Conservation (phyloP, 441 rosid species). For the Jatropha multifida region DNA sequence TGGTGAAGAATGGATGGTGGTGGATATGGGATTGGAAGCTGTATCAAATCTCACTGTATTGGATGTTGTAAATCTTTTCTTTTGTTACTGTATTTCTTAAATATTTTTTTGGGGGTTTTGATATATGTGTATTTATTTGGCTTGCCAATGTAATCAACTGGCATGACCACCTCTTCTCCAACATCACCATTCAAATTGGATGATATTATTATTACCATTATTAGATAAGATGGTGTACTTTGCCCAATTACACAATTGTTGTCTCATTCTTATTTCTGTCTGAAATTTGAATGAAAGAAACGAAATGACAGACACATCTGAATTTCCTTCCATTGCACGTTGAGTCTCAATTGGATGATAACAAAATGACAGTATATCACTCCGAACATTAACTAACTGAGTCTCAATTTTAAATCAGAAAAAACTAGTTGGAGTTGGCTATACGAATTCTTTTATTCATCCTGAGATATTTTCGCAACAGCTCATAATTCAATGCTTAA, state of each 20-base stretch:
- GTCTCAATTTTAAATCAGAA: too few species aligned
- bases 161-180: conserved; percentile 13
- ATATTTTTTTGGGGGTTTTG: conserved; percentile 13
- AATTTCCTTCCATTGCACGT: too few species aligned
- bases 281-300: too few species aligned
- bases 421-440: too few species aligned
- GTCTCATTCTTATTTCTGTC: too few species aligned
- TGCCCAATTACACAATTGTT: too few species aligned
- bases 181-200: conserved; percentile 12
- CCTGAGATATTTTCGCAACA: too few species aligned
- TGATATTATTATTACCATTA: conserved; percentile 8
- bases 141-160: conserved; percentile 23
- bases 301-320: too few species aligned
- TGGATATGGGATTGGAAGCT: conserved; percentile 21
- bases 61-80: conserved; percentile 34
- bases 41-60: conserved; percentile 13
- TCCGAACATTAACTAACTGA: too few species aligned
- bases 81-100: conserved; percentile 16
- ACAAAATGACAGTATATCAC: too few species aligned
- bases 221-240: conserved; percentile 11
- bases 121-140: conserved; percentile 19
- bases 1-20: conserved; percentile 11
- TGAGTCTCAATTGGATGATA: too few species aligned
- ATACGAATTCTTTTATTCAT: too few species aligned
- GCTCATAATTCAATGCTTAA: not conserved